These are phyloP conservation scores for Sarocladium brachiariae DNA, from an alignment of 2,329 filamentous ascomycete species.

Conservation along the genomic window DNA sequence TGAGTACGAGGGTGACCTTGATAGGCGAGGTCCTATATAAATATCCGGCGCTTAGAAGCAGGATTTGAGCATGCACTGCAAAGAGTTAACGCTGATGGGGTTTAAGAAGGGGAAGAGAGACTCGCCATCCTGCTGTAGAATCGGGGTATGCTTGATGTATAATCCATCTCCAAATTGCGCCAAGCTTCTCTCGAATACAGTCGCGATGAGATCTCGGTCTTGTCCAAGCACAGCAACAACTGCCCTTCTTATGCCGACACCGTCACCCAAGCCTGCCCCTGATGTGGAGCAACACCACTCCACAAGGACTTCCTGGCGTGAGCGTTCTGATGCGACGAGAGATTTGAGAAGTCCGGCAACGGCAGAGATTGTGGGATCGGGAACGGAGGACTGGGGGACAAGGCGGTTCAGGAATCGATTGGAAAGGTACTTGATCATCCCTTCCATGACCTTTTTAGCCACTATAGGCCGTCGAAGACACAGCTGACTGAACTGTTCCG, in stretches of 20 bases:
- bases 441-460: conserved; percentile 20
- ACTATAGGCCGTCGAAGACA: conserved; percentile 22
- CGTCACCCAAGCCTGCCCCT: conserved; percentile 58
- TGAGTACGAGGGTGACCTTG: conserved; percentile 61
- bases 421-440: conserved; percentile 35
- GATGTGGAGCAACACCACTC: conserved; percentile 60
- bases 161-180: conserved; percentile 76
- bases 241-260: conserved; percentile 60
- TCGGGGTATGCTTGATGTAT: conserved; percentile 77
- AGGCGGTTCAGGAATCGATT: conserved; percentile 34
- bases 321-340: conserved; percentile 40
- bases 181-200: conserved; percentile 61
- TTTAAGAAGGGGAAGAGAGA: neutral
- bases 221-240: conserved; percentile 51
- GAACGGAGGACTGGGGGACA: conserved; percentile 22
- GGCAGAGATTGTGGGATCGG: conserved; percentile 42
- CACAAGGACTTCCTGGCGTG: conserved; percentile 47
- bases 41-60: conserved; percentile 73
- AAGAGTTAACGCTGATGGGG: conserved; percentile 16
- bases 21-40: conserved; percentile 59
- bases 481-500: conserved; percentile 21
- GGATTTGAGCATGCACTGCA: conserved; percentile 68
- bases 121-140: conserved; percentile 82
- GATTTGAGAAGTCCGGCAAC: conserved; percentile 49
- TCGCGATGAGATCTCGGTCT: conserved; percentile 43